These are phyloP conservation scores for Tripterygium wilfordii DNA, from an alignment of 177 flowering plant genomes.

Conservation along the genomic window DNA sequence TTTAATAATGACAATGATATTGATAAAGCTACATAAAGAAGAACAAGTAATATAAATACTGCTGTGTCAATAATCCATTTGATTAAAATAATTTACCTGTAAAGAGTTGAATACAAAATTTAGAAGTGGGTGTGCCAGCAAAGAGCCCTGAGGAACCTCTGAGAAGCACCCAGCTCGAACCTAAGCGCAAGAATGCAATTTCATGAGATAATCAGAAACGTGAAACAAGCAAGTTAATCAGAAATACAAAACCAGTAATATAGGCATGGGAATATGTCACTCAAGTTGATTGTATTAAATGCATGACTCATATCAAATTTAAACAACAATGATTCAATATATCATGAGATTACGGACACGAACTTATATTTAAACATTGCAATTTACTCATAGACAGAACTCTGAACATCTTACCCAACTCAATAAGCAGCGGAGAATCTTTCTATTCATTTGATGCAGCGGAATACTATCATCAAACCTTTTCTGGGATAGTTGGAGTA, in stretches of 20 bases:
- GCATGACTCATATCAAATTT: no score
- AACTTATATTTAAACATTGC: not conserved
- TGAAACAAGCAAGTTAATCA: no score
- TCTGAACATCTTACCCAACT: conserved; percentile 71
- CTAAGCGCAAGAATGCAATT: conserved; percentile 25
- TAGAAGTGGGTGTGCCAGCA: conserved; percentile 80
- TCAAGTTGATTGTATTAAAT: no score
- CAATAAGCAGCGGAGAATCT: conserved; percentile 79
- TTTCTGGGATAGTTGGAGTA: conserved; percentile 66
- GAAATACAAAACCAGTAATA: no score
- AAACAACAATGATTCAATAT: no score
- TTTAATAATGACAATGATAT: no score
- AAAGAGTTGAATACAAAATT: conserved; percentile 77
- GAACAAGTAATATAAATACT: no score
- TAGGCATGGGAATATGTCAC: no score
- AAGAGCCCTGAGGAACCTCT: conserved; percentile 54
- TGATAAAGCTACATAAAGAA: no score
- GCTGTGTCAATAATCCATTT: no score
- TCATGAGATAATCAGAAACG: not conserved
- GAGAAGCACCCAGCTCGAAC: conserved; percentile 90
- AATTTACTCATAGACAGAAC: not conserved
- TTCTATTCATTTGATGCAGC: conserved; percentile 56
- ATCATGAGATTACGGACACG: not conserved
- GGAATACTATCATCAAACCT: conserved; percentile 35
- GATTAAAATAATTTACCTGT: conserved; percentile 47